Base-by-base conservation (phyloP, 768 basidiomycete species). In the Chalciporus piperatus region DNA sequence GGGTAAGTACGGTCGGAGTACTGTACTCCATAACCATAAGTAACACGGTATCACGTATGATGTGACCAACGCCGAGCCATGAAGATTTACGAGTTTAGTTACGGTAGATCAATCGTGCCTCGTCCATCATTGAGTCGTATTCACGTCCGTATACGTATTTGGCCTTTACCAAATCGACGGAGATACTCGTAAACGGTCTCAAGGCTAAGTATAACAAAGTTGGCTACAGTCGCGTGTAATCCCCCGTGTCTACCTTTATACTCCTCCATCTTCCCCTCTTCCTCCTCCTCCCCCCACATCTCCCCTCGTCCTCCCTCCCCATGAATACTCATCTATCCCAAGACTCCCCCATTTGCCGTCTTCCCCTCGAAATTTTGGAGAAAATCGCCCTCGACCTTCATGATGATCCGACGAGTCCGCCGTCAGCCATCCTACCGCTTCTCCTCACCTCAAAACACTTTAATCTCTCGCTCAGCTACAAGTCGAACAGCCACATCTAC, bases 331-430 rank as follows among this genome's bases (percentile, higher is more conserved):
- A 51, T 11, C 7, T 33, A 20, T n/a, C 11, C 9, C 62, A 59
- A 43, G 23, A 54, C 12, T 61, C 66, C 9, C 45, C 54, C 41
- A 56, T 76, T 17, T 50, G 32, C 54, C 37, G 55, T 35, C 54
- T 86, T 65, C 70, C 73, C 44, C 46, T 71, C 73, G 72, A 75
- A 70, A 52, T 75, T 46, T 62, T 87, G 61, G 73, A 80, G 52
- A 58, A 71, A 55, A 77, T 88, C 68, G 78, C 72, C 44, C 70
- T 80, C 67, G 65, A 78, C 41, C 63, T 83, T 62, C 25, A 44
- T 47, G 48, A 56, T 1, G 56, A 56, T 23, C 39, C 52, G 1
- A 13, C 47, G 0, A 0, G 40, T 0, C 35, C 54, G 0, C 84
- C 85, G 0, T 32, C 64, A 1, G 52, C 69, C 7, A 63, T 87